phyloP scores from a whole-genome alignment of 164 flowering plant species.

The Dillenia suffruticosa region DNA sequence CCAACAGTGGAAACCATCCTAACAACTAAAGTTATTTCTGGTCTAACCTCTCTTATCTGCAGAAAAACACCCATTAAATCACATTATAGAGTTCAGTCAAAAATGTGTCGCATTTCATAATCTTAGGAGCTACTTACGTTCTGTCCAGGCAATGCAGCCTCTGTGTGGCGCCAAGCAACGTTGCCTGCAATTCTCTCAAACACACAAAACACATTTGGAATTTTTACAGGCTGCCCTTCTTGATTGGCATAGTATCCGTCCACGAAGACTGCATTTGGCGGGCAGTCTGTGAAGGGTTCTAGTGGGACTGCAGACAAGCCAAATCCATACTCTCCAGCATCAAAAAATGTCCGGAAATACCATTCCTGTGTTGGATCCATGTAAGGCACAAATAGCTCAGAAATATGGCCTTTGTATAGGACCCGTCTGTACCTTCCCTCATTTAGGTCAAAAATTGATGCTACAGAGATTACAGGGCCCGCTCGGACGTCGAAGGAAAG shows the following conservation, averaged over 20 bases:
- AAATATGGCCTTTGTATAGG: no score
- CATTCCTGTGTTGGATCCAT: neutral
- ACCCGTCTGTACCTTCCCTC: no score
- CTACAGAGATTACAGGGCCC: no score
- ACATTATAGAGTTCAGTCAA: neutral
- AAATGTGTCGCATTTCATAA: no score
- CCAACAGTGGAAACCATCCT: slow-evolving; percentile 39
- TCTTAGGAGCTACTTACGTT: no score
- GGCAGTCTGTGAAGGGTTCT: neutral
- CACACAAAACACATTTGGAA: neutral
- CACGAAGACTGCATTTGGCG: neutral
- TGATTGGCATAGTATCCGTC: neutral
- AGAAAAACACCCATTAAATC: neutral
- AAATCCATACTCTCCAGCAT: neutral
- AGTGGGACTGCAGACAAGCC: neutral
- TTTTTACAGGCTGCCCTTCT: neutral
- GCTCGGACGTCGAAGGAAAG: no score
- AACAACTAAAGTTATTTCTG: slow-evolving; percentile 29
- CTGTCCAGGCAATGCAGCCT: slow-evolving; percentile 21
- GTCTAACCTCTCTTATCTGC: slow-evolving; percentile 10
- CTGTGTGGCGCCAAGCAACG: slow-evolving; percentile 49
- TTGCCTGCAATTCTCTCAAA: slow-evolving; percentile 18
- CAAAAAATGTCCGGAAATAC: neutral
- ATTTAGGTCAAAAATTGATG: no score
- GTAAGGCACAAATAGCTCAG: no score